Evolutionary conservation across 140 eudicot genomes (phyloP).

Genomic region (Cichorium intybus): DNA sequence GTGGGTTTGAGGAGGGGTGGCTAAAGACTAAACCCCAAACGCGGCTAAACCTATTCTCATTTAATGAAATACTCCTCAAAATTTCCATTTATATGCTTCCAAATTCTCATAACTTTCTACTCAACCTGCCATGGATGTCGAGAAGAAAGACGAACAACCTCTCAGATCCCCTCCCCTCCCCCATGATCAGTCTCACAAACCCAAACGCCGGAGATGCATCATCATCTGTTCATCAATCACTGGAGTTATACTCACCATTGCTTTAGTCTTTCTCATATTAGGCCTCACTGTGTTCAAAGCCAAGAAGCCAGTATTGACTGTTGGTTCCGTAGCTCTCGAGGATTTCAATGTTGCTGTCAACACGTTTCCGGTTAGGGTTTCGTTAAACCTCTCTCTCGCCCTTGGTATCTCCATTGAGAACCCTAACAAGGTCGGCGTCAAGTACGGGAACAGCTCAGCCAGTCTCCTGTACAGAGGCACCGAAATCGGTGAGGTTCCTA

Average conservation of each 20-base stretch:
- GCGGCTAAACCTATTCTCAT: not conserved
- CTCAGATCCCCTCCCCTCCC: slow-evolving; percentile 10
- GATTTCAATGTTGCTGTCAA: not conserved
- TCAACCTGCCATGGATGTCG: slow-evolving; percentile 21
- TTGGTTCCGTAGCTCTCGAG: slow-evolving; percentile 19
- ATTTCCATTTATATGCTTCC: not conserved
- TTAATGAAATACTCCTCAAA: not conserved
- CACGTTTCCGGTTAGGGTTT: not conserved
- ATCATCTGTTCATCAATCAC: slow-evolving; percentile 26
- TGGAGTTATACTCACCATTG: slow-evolving; percentile 5
- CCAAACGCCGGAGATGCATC: slow-evolving; percentile 28
- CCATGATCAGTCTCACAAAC: slow-evolving; percentile 10
- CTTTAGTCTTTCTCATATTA: slow-evolving; percentile 15
- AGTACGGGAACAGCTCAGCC: slow-evolving; percentile 30
- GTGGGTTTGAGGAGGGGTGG: not conserved
- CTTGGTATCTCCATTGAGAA: slow-evolving; percentile 30
- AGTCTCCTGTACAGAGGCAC: slow-evolving; percentile 23
- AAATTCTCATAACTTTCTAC: not conserved
- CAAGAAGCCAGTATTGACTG: slow-evolving; percentile 21
- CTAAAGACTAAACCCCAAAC: not conserved
- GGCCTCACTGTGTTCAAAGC: slow-evolving; percentile 38
- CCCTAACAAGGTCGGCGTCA: slow-evolving; percentile 37
- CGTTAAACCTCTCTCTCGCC: slow-evolving; percentile 25
- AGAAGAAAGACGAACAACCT: slow-evolving; percentile 34
- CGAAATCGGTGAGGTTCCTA: slow-evolving; percentile 32